Evolutionary conservation across 208 protist genomes (phyloP).

Genomic region (Zelonia costaricensis): DNA sequence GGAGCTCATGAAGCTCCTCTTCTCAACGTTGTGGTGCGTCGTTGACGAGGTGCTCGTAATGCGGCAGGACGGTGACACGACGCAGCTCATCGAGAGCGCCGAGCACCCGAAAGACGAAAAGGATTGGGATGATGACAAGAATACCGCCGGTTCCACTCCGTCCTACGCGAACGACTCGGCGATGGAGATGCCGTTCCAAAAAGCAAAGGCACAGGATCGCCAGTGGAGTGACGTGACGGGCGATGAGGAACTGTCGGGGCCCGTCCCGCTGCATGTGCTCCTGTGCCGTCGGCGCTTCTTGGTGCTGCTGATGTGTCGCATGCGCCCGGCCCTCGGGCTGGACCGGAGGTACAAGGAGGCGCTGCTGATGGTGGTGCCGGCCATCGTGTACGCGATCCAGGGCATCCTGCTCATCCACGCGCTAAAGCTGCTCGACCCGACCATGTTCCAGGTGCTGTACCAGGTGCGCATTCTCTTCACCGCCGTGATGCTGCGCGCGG

Average conservation of each 20-base stretch:
- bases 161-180: too few relatives aligned
- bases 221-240: too few relatives aligned
- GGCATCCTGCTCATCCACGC: conserved; percentile 52
- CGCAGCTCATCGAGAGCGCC: too few relatives aligned
- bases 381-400: conserved; percentile 56
- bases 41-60: conserved; percentile 10
- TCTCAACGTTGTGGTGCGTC: conserved; percentile 13
- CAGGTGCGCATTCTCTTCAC: conserved; percentile 63
- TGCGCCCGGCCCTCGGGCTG: conserved; percentile 25
- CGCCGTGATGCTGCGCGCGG: conserved; percentile 39
- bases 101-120: too few relatives aligned
- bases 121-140: too few relatives aligned
- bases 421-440: conserved; percentile 48
- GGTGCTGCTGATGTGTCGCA: not conserved
- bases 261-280: not conserved
- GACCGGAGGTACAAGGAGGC: conserved; percentile 29
- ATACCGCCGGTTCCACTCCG: too few relatives aligned
- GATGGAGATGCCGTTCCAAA: too few relatives aligned
- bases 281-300: not conserved
- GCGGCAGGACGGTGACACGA: not conserved
- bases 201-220: too few relatives aligned
- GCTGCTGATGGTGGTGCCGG: conserved; percentile 50
- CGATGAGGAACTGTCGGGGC: too few relatives aligned
- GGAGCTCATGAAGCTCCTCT: conserved; percentile 4
- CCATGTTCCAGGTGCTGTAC: conserved; percentile 63